A percentile compares a stretch with the other conserved stretches of the same genome.
phyloP scores from a whole-genome alignment of 306 rosid genomes.

The Carpinus fangiana region DNA sequence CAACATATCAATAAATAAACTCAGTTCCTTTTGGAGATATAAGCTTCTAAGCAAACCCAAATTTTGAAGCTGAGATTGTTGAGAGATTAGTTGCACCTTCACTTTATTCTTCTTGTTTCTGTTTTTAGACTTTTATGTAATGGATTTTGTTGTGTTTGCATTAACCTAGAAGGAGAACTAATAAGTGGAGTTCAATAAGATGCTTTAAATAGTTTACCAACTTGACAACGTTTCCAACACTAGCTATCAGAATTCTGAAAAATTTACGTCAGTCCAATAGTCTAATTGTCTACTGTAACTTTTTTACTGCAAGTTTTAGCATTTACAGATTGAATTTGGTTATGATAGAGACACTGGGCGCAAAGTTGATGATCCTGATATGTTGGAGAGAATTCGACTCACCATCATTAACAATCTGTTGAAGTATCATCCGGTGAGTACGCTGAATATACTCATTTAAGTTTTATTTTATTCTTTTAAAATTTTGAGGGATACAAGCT shows the following conservation, averaged over 20 bases:
- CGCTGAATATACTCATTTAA: conserved; percentile 15
- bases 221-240: background rate
- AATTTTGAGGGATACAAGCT: conserved; percentile 20
- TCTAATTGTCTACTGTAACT: background rate
- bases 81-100: background rate
- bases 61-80: background rate
- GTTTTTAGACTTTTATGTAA: background rate
- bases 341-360: conserved; percentile 79
- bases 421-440: conserved; percentile 92
- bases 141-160: background rate
- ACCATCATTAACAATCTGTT: conserved; percentile 89
- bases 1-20: background rate
- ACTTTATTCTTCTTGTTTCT: conserved; percentile 13
- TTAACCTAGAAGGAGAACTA: background rate
- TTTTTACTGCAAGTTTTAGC: conserved; percentile 23
- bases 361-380: conserved; percentile 95
- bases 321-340: conserved; percentile 33
- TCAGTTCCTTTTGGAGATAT: conserved; percentile 6
- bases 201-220: conserved; percentile 8
- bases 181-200: background rate
- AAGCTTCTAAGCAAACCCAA: background rate
- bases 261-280: conserved; percentile 4
- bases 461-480: conserved; percentile 10
- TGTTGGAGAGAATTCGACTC: conserved; percentile 90
- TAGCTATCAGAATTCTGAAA: conserved; percentile 9